Conservation (phyloP, 441 rosid genomes). For the Lagerstroemia fauriei region DNA sequence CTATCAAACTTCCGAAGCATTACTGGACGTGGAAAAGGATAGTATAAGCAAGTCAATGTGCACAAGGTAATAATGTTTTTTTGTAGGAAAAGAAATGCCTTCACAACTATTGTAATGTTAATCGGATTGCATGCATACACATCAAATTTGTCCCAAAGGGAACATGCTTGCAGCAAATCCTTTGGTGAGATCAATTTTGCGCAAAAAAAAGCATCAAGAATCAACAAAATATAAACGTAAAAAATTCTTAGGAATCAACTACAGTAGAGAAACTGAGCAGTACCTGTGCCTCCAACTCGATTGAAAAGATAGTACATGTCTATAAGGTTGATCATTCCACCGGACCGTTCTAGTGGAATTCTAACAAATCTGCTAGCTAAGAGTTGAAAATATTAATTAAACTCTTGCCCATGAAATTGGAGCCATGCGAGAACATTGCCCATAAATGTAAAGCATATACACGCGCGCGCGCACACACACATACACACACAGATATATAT, state of each 20-base stretch:
- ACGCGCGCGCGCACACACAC: too few species aligned
- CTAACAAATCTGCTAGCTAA: constrained; percentile 92
- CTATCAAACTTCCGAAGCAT: constrained; percentile 97
- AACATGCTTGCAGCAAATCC: constrained; percentile 86
- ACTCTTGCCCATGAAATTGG: constrained; percentile 13
- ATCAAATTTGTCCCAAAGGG: constrained; percentile 91
- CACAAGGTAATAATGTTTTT: constrained; percentile 1
- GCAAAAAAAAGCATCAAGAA: constrained; percentile 8
- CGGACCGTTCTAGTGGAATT: constrained; percentile 76
- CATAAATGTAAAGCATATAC: not conserved
- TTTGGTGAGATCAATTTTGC: constrained; percentile 91
- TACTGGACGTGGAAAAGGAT: constrained; percentile 65
- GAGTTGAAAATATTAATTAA: constrained; percentile 32
- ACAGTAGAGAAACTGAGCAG: constrained; percentile 6
- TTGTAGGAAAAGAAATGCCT: not conserved
- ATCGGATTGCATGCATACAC: constrained; percentile 60
- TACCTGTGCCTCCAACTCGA: constrained; percentile 97
- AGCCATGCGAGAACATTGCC: not conserved
- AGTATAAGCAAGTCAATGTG: constrained; percentile 24
- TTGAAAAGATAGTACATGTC: constrained; percentile 91
- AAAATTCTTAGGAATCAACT: constrained; percentile 11
- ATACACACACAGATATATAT: not conserved
- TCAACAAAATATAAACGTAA: not conserved
- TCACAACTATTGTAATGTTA: not conserved
- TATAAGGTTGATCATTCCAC: constrained; percentile 92